phyloP scores from a whole-genome alignment of 306 rosid genomes.

The Citrullus mucosospermus region DNA sequence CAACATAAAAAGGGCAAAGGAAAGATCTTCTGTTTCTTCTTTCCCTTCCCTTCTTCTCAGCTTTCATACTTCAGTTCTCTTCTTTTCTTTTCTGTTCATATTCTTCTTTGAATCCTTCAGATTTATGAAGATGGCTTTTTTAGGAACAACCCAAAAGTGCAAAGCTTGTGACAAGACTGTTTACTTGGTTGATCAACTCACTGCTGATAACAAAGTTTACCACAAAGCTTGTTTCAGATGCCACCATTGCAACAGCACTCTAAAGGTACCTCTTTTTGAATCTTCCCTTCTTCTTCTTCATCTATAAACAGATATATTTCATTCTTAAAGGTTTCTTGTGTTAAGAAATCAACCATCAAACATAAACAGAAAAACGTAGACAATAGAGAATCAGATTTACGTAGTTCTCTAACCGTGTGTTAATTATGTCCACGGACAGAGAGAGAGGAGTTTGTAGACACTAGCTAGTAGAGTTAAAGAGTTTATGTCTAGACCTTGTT shows the following conservation, averaged over 20 bases:
- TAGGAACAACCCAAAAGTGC: constrained; percentile 91
- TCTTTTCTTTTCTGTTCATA: neutral
- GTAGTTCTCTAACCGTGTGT: no score
- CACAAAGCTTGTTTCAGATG: constrained; percentile 92
- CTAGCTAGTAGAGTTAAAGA: no score
- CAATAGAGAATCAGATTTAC: no score
- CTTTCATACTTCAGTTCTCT: neutral
- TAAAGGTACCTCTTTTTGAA: constrained; percentile 36
- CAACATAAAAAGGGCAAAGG: neutral
- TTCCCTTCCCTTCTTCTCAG: neutral
- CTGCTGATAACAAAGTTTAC: constrained; percentile 71
- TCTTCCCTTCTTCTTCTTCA: constrained; percentile 1
- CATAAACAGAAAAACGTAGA: no score
- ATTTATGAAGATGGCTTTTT: constrained; percentile 51
- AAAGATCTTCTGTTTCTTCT: neutral
- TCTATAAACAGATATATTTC: neutral
- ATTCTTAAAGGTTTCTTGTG: neutral
- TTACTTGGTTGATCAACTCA: constrained; percentile 74
- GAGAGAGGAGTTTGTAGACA: no score
- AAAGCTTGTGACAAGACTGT: constrained; percentile 87
- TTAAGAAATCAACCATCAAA: no score
- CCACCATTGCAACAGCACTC: constrained; percentile 94
- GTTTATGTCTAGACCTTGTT: no score
- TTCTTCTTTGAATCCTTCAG: neutral
- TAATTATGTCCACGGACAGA: no score